Conservation (phyloP, 2,329 filamentous ascomycete species). For the Sphaerulina vaccinii region DNA sequence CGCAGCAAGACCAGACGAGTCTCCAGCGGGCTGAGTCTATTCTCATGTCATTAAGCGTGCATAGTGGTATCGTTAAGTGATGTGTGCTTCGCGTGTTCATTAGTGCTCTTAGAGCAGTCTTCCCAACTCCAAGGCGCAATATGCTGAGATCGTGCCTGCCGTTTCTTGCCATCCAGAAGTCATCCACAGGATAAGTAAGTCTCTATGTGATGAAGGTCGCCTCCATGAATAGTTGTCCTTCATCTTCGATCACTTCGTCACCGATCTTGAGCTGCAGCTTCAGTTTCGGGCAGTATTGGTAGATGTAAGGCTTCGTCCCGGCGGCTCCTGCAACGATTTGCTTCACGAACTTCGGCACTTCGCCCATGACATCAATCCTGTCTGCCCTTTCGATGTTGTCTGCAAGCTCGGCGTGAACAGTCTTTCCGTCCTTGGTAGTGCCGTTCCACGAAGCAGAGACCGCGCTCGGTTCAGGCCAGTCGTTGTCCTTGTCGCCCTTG, state of each 20-base stretch:
- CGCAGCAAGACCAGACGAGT: not conserved
- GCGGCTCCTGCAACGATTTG: conserved; percentile 82
- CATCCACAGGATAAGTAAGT: not conserved
- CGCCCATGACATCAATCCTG: conserved; percentile 91
- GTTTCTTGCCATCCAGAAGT: not conserved
- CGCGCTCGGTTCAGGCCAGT: conserved; percentile 83
- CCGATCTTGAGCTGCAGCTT: conserved; percentile 82
- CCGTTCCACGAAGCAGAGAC: conserved; percentile 77
- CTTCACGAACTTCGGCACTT: conserved; percentile 95
- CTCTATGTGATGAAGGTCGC: conserved; percentile 86
- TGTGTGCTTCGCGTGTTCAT: conserved; percentile 56
- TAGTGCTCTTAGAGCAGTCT: conserved; percentile 68
- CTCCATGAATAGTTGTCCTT: conserved; percentile 79
- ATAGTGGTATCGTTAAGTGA: conserved; percentile 12
- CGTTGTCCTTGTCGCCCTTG: conserved; percentile 71
- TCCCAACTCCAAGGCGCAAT: conserved; percentile 53
- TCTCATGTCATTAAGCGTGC: conserved; percentile 51
- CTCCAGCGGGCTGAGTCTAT: conserved; percentile 10
- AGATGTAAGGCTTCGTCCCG: conserved; percentile 96
- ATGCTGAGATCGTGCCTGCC: conserved; percentile 13
- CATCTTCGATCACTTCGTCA: conserved; percentile 73
- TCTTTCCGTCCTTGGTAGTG: conserved; percentile 71
- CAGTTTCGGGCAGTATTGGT: conserved; percentile 78
- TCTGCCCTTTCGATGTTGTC: conserved; percentile 71
- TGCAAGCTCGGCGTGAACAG: conserved; percentile 67